Conservation (phyloP, 176 grass and related monocot species). For the Juncus inflexus region DNA sequence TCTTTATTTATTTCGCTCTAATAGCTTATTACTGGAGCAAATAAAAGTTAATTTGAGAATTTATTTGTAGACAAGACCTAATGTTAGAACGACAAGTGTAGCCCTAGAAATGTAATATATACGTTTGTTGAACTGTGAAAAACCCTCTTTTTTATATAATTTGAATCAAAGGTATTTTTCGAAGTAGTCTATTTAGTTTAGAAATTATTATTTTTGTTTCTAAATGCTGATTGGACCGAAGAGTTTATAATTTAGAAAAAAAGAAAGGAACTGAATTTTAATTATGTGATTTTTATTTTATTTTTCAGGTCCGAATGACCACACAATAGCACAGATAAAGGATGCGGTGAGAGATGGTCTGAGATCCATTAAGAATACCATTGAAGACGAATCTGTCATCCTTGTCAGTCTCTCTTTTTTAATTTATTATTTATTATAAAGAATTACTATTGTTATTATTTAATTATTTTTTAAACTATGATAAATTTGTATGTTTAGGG, state of each 20-base stretch:
- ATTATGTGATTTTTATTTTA: neutral
- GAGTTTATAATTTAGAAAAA: neutral
- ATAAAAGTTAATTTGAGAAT: too few species aligned
- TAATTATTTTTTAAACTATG: neutral
- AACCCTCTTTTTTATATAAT: too few species aligned
- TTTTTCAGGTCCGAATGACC: slow-evolving; percentile 86
- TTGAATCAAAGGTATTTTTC: too few species aligned
- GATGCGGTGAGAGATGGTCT: slow-evolving; percentile 89
- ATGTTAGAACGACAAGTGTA: too few species aligned
- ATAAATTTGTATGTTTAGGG: slow-evolving; percentile 41
- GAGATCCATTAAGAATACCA: slow-evolving; percentile 88
- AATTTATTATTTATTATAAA: slow-evolving; percentile 14
- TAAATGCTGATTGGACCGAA: neutral
- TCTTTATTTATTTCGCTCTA: too few species aligned
- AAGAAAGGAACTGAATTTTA: neutral
- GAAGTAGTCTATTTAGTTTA: too few species aligned
- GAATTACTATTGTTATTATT: slow-evolving; percentile 7
- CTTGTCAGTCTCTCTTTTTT: slow-evolving; percentile 51
- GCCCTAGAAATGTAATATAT: too few species aligned
- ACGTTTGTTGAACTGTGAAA: too few species aligned
- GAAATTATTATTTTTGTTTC: neutral
- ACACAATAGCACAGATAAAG: slow-evolving; percentile 98
- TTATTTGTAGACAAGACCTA: too few species aligned
- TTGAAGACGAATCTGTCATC: slow-evolving; percentile 91
- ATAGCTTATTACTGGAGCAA: too few species aligned